These are phyloP conservation scores for Zasmidium angulare DNA, from an alignment of 2,329 filamentous ascomycete genomes.

Conservation along the genomic window DNA sequence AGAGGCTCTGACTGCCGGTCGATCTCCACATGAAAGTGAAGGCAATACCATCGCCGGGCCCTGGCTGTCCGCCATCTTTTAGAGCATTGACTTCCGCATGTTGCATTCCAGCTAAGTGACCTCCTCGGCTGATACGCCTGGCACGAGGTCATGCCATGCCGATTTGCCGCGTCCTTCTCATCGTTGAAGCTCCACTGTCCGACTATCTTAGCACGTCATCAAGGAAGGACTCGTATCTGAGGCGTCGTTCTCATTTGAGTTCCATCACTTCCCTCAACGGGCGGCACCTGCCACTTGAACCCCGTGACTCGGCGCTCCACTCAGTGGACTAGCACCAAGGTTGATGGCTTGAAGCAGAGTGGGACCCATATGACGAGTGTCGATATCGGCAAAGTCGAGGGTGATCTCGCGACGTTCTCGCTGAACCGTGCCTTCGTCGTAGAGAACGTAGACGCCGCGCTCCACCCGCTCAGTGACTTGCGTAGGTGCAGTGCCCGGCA, in stretches of 20 bases:
- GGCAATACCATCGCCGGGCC: neutral
- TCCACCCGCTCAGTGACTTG: conserved; percentile 49
- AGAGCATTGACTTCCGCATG: neutral
- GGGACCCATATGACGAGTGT: conserved; percentile 33
- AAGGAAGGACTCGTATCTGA: neutral
- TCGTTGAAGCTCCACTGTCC: too few species aligned
- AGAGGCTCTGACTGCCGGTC: neutral
- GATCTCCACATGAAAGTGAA: neutral
- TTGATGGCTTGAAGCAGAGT: neutral
- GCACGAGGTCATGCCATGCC: neutral
- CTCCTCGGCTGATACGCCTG: neutral
- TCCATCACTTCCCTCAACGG: neutral
- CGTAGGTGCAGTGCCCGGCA: conserved; percentile 37
- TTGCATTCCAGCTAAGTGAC: neutral
- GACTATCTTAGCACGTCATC: neutral
- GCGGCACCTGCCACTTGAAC: neutral
- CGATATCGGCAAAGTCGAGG: conserved; percentile 53
- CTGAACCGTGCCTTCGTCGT: conserved; percentile 54
- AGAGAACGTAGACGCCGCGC: conserved; percentile 56
- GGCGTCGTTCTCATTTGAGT: neutral
- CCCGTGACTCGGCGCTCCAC: neutral
- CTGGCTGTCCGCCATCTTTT: neutral
- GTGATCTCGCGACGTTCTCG: conserved; percentile 53
- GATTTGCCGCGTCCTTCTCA: neutral
- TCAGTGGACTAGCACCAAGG: neutral